Conservation (phyloP, 2,329 filamentous ascomycete species). For the Trichophyton verrucosum region DNA sequence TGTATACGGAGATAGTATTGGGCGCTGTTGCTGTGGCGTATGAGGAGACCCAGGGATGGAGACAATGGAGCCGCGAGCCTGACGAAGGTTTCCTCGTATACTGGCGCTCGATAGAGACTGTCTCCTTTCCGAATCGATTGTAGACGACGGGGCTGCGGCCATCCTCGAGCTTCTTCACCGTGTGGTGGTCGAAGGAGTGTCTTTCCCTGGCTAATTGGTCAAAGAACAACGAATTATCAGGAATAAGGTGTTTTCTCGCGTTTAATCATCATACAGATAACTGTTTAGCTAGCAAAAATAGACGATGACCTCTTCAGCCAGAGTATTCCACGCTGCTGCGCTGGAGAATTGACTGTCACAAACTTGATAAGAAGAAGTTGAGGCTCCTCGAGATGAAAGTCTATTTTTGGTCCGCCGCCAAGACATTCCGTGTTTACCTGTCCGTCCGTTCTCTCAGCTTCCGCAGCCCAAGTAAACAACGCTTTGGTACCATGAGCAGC, state of each 20-base stretch:
- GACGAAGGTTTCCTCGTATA: constrained; percentile 21
- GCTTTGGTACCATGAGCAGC: not conserved
- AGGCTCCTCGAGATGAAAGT: not conserved
- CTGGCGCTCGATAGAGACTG: constrained; percentile 14
- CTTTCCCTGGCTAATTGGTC: not conserved
- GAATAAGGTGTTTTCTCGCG: not conserved
- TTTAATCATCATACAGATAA: not conserved
- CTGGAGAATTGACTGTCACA: not conserved
- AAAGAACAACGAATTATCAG: not conserved
- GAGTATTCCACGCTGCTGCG: not conserved
- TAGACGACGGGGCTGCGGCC: constrained; percentile 9
- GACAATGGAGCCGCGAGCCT: constrained; percentile 11
- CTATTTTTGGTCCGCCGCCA: not conserved
- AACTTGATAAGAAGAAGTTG: not conserved
- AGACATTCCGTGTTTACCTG: not conserved
- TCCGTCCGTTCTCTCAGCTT: not conserved
- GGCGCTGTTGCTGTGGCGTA: constrained; percentile 43
- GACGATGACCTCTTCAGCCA: not conserved
- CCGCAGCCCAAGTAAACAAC: not conserved
- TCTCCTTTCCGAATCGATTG: constrained; percentile 19
- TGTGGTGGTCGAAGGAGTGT: not conserved
- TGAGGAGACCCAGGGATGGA: constrained; percentile 38
- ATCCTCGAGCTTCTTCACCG: not conserved
- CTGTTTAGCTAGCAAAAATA: not conserved
- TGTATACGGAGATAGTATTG: constrained; percentile 40